phyloP scores from a whole-genome alignment of 228 moss, liverwort and hornwort genomes.

The Sphagnum magellanicum region DNA sequence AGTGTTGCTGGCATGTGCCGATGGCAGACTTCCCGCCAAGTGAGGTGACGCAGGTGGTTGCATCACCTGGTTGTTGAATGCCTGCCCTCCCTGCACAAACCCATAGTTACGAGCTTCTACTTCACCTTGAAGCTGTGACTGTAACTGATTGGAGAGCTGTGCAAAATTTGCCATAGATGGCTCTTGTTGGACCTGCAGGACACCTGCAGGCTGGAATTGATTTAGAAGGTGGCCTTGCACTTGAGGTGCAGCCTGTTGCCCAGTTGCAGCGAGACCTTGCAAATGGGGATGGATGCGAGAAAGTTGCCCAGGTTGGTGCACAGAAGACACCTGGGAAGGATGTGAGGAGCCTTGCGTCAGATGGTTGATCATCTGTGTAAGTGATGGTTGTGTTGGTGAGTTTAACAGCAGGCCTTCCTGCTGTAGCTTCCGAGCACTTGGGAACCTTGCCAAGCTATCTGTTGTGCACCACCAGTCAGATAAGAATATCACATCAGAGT shows the following conservation, averaged over 20 bases:
- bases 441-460: slow-evolving; percentile 62
- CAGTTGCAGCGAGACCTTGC: slow-evolving; percentile 22
- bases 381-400: slow-evolving; percentile 33
- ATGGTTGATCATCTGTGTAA: slow-evolving; percentile 56
- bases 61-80: slow-evolving; percentile 15
- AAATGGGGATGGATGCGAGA: slow-evolving; percentile 21
- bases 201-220: slow-evolving; percentile 19
- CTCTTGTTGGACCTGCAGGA: slow-evolving; percentile 38
- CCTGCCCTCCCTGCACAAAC: slow-evolving; percentile 40
- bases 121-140: slow-evolving; percentile 23
- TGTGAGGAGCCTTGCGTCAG: slow-evolving; percentile 39
- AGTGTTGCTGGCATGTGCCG: no score
- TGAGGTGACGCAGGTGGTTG: slow-evolving; percentile 66
- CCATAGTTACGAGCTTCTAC: slow-evolving; percentile 48
- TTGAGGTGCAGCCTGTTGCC: slow-evolving; percentile 26
- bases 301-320: slow-evolving; percentile 38
- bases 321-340: slow-evolving; percentile 10
- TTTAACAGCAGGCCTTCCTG: slow-evolving; percentile 44
- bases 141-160: slow-evolving; percentile 23
- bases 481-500: no score
- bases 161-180: slow-evolving; percentile 32
- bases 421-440: slow-evolving; percentile 57
- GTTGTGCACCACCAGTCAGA: neutral
- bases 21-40: slow-evolving; percentile 20
- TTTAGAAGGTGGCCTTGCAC: slow-evolving; percentile 34